phyloP scores from a whole-genome alignment of 768 basidiomycete species.

The Mycena chlorophos region DNA sequence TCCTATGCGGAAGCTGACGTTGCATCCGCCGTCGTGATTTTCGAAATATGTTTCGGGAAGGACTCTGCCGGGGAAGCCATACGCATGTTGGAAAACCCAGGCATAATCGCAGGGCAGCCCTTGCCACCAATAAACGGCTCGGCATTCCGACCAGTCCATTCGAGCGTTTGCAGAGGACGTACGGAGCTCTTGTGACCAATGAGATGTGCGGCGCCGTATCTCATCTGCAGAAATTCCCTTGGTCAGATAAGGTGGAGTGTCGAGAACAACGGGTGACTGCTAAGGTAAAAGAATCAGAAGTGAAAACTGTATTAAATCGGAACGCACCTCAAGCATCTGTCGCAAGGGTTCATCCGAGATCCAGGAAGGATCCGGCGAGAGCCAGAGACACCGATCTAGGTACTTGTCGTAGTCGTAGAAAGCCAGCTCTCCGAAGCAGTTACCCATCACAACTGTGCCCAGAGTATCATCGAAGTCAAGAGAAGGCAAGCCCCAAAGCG shows the following conservation, averaged over 20 bases:
- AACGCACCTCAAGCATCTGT: not conserved
- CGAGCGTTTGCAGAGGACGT: not conserved
- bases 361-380: not conserved
- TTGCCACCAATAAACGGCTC: not conserved
- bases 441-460: constrained; percentile 16
- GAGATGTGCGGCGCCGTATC: not conserved
- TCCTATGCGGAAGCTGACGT: too few relatives aligned
- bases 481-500: constrained; percentile 10
- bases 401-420: constrained; percentile 6
- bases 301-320: not conserved
- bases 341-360: not conserved
- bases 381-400: not conserved
- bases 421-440: constrained; percentile 17
- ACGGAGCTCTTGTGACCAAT: not conserved
- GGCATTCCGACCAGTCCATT: not conserved
- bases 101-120: not conserved
- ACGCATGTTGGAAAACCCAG: not conserved
- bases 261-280: not conserved
- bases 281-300: not conserved
- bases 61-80: not conserved
- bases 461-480: constrained; percentile 16
- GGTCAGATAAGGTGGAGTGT: not conserved
- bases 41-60: not conserved
- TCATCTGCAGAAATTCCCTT: not conserved
- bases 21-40: too few relatives aligned